These are phyloP conservation scores for Fistulinella cinereoalba DNA, from an alignment of 1,284 basidiomycete species.

Conservation along the genomic window DNA sequence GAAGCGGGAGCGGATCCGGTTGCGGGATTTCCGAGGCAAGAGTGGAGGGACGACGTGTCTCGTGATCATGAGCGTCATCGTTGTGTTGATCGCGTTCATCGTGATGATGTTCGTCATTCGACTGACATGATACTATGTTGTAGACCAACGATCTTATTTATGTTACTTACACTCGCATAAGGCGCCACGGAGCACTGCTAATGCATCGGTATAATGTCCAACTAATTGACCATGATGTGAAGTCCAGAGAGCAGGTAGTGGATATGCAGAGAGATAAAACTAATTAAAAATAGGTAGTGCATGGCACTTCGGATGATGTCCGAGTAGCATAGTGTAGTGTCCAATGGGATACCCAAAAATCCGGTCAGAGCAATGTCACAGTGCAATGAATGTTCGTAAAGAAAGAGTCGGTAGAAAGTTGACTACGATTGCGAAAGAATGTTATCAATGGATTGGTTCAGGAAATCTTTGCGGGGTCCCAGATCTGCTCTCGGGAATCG, in stretches of 20 bases:
- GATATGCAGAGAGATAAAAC: constrained; percentile 7
- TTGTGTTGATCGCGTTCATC: constrained; percentile 62
- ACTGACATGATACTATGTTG: constrained; percentile 47
- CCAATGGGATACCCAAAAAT: constrained; percentile 8
- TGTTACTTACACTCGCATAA: neutral
- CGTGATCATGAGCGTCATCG: constrained; percentile 55
- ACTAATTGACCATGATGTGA: constrained; percentile 4
- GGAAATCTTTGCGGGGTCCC: constrained; percentile 68
- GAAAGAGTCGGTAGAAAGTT: constrained; percentile 4
- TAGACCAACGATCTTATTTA: constrained; percentile 4
- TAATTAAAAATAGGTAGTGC: constrained; percentile 6
- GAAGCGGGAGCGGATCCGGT: constrained; percentile 58
- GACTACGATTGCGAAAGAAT: constrained; percentile 76
- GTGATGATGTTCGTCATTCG: constrained; percentile 73
- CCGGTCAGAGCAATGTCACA: constrained; percentile 4
- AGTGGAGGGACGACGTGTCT: constrained; percentile 72
- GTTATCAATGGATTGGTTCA: constrained; percentile 89
- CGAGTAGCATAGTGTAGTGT: constrained; percentile 8
- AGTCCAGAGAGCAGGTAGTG: constrained; percentile 11
- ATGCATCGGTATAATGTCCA: constrained; percentile 12
- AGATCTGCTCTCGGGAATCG: constrained; percentile 91
- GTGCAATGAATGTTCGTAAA: constrained; percentile 11
- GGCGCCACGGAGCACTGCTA: neutral
- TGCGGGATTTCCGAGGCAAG: constrained; percentile 64
- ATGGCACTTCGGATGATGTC: constrained; percentile 9